Evolutionary conservation across 257 asterid species (phyloP).

Genomic region (Knoxia roxburghii): DNA sequence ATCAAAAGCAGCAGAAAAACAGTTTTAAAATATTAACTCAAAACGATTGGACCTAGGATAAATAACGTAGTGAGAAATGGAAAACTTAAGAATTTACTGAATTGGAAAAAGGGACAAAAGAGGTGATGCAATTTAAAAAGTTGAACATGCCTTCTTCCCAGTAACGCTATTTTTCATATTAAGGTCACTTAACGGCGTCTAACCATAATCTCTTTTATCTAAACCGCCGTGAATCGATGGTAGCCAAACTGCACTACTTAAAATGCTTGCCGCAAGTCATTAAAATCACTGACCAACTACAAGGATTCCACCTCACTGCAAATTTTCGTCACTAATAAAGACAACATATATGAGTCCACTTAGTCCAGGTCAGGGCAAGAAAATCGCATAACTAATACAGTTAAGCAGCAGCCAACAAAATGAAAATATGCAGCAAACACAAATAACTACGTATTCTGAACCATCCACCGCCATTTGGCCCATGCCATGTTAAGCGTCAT

Average conservation of each 20-base stretch:
- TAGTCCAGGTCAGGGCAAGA: too few relatives aligned
- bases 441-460: neutral
- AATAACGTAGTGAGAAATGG: neutral
- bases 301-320: neutral
- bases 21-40: neutral
- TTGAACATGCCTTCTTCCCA: neutral
- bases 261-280: neutral
- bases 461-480: neutral
- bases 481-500: neutral
- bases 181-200: too few relatives aligned
- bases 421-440: neutral
- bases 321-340: neutral
- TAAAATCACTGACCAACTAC: too few relatives aligned
- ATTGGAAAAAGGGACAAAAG: too few relatives aligned
- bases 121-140: too few relatives aligned
- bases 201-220: neutral
- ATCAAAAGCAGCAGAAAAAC: constrained; percentile 1
- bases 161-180: neutral
- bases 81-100: neutral
- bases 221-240: neutral
- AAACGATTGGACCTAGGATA: neutral
- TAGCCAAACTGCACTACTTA: neutral
- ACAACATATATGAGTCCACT: neutral
- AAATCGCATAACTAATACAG: too few relatives aligned
- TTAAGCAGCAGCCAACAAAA: neutral